phyloP scores from a whole-genome alignment of 306 rosid species.

The Coriaria nepalensis region DNA sequence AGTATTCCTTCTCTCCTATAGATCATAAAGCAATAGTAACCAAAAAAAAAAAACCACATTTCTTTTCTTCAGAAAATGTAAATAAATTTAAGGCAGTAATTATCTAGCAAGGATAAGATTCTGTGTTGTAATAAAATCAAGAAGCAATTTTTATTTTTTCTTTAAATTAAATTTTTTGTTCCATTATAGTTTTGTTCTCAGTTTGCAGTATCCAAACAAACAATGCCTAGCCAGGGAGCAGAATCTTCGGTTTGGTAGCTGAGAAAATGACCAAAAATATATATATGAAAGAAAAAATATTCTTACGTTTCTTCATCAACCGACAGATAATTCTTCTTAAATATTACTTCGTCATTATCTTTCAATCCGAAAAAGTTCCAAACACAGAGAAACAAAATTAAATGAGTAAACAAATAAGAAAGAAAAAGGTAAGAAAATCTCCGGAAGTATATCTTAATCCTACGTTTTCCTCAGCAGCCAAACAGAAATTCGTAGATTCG shows the following conservation, averaged over 20 bases:
- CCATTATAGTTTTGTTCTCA: too few species aligned
- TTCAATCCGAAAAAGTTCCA: too few species aligned
- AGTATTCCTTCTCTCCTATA: slow-evolving; percentile 42
- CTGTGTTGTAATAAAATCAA: not conserved
- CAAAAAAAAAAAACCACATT: too few species aligned
- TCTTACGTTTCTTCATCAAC: too few species aligned
- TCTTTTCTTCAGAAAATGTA: too few species aligned
- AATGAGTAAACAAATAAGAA: not conserved
- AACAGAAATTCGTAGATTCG: not conserved
- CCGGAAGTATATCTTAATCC: not conserved
- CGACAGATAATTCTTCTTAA: too few species aligned
- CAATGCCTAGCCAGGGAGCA: too few species aligned
- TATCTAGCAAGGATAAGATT: not conserved
- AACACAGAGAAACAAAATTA: not conserved
- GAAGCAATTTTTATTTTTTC: not conserved
- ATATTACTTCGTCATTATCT: too few species aligned
- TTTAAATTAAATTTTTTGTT: too few species aligned
- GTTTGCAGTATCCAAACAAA: too few species aligned
- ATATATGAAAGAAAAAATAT: not conserved
- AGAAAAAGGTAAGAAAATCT: too few species aligned
- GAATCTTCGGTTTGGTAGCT: not conserved
- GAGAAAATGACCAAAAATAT: not conserved
- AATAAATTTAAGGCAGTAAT: too few species aligned
- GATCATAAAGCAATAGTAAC: not conserved
- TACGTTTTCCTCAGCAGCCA: not conserved